Evolutionary conservation across 2,329 filamentous ascomycete species (phyloP).

Genomic region (Exophiala viscosa): DNA sequence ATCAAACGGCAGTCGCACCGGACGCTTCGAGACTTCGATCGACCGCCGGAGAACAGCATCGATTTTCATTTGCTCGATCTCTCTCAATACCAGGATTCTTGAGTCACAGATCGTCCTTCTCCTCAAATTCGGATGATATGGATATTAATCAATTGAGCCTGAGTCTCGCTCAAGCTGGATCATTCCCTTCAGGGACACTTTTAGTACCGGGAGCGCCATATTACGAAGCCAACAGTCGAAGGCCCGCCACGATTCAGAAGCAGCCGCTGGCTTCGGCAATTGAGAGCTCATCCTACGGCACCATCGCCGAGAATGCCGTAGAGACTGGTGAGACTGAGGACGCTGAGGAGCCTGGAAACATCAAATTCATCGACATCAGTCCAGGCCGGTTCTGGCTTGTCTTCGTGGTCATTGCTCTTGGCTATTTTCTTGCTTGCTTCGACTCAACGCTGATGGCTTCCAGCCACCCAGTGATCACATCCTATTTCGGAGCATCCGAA

Average conservation of each 20-base stretch:
- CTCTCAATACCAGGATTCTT: background rate
- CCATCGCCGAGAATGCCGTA: conserved; percentile 2
- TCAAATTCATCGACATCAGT: conserved; percentile 20
- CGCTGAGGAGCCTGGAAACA: background rate
- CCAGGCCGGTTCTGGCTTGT: conserved; percentile 57
- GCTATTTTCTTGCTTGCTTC: conserved; percentile 62
- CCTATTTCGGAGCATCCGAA: conserved; percentile 72
- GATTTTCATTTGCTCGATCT: conserved; percentile 1
- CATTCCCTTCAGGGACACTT: conserved; percentile 11
- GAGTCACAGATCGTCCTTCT: conserved; percentile 8
- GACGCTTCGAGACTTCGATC: background rate
- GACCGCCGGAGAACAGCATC: background rate
- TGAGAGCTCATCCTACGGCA: conserved; percentile 5
- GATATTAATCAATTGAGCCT: conserved; percentile 14
- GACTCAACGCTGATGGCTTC: conserved; percentile 80
- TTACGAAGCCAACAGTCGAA: background rate
- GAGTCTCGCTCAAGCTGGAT: conserved; percentile 15
- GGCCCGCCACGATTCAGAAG: conserved; percentile 4
- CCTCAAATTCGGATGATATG: conserved; percentile 10
- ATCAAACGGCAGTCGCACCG: background rate
- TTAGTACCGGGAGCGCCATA: conserved; percentile 4
- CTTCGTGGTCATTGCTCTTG: conserved; percentile 56
- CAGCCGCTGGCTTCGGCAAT: background rate
- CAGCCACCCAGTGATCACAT: conserved; percentile 75
- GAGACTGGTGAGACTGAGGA: background rate